Base-by-base conservation (phyloP, 2,329 filamentous ascomycete species). In the Cercospora citrullina region DNA sequence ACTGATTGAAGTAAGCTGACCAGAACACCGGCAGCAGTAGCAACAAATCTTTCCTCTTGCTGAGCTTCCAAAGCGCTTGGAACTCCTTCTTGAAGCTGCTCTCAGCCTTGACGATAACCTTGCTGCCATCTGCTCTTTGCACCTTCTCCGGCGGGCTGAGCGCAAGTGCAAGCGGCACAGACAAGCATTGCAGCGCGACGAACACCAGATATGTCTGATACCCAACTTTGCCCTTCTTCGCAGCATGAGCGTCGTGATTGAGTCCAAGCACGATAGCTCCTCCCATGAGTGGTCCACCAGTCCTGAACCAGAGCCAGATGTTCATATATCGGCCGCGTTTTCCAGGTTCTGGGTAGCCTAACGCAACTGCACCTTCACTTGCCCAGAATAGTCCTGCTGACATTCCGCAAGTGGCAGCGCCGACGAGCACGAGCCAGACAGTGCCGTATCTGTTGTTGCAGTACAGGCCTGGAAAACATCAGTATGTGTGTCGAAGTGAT, bases 301-400 rank as follows among this genome's bases (percentile, higher is more conserved):
- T 85, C 7, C 85, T 79, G 69, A 85, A 86, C 80, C 82, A 84
- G 2, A 83, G 76, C 82, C 81, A 82, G 69, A 82, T 81, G 45
- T 81, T 82, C 75, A 84, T 79, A 65, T 84, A 85, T 45, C 76
- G 78, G 2, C 83, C 84, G 59, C 83, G 75, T 67, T 84, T 85
- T 1, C 76, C 70, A 1, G 80, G 79, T 68, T 85, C 84, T 0
- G 84, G 82, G 58, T 85, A 85, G 0, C 82, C 83, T 10, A 84
- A 75, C 0, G 83, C 83, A 4, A 85, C 79, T 0, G 84, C 83
- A 12, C 83, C 84, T 72, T 86, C 84, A 8, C 80, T 79, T 0
- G 82, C 82, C 84, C 84, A 86, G 75, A 85, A 85, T 1, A 85
- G 75, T 1, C 83, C 83, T 0, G 84, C 84, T 0, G 80, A 82